Percentiles rank a stretch among this genome's conserved stretches.
Conservation (phyloP, 768 basidiomycete species). For the Lentinula detonsa region DNA sequence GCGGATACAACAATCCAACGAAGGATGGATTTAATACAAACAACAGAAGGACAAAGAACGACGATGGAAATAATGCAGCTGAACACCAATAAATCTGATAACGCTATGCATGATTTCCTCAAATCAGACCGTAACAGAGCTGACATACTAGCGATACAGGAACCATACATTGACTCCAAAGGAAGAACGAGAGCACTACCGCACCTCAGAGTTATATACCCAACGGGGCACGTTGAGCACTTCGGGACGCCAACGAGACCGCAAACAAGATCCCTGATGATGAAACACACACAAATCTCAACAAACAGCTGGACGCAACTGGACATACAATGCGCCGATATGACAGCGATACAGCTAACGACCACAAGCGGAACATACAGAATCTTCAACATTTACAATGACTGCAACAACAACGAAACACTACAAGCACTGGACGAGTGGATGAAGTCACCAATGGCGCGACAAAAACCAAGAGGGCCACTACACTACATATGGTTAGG, state of each 20-base stretch:
- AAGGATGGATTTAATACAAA: background rate
- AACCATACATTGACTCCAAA: background rate
- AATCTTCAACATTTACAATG: conserved; percentile 23
- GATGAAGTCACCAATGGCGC: background rate
- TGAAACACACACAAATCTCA: background rate
- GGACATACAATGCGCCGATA: too few species aligned
- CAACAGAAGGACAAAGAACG: background rate
- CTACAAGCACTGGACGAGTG: background rate
- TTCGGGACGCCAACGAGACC: background rate
- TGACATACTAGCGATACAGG: background rate
- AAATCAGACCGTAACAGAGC: background rate
- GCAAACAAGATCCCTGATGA: background rate
- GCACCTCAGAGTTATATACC: background rate
- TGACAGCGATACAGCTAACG: background rate
- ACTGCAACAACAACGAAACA: conserved; percentile 7
- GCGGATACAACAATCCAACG: background rate
- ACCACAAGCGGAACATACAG: background rate
- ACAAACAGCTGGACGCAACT: too few species aligned
- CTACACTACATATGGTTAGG: conserved; percentile 24
- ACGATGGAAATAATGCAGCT: background rate
- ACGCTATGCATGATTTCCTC: background rate
- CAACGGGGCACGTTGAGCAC: background rate
- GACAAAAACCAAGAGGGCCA: background rate
- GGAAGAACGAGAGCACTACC: background rate
- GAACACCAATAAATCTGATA: background rate